A percentile compares a stretch with the other conserved stretches of the same genome.
These are phyloP conservation scores for grape (Vitis vinifera) DNA, from an alignment of 164 flowering plant genomes.

Conservation along the genomic window DNA sequence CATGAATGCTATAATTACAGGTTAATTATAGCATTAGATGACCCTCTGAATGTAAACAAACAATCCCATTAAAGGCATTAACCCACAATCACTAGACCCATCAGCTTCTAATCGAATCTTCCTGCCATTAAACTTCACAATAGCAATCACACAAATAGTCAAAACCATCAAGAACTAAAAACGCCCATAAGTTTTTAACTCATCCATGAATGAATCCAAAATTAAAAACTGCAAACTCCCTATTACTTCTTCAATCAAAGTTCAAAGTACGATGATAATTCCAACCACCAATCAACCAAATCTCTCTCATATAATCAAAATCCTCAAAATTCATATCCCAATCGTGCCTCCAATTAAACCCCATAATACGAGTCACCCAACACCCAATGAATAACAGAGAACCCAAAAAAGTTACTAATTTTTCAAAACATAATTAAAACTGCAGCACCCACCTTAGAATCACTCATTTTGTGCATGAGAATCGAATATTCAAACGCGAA, in stretches of 20 bases:
- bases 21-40: no score
- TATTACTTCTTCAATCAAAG: neutral
- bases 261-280: neutral
- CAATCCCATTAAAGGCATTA: no score
- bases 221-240: neutral
- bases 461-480: constrained; percentile 23
- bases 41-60: no score
- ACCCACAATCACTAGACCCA: neutral
- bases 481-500: neutral
- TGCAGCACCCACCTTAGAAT: constrained; percentile 21
- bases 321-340: neutral
- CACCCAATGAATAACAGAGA: neutral
- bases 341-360: neutral
- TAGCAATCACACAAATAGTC: neutral
- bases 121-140: neutral
- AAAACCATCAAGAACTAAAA: neutral
- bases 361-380: neutral
- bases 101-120: neutral
- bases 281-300: neutral
- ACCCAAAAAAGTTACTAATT: neutral
- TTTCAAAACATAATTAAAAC: neutral
- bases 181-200: neutral
- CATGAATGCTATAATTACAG: no score
- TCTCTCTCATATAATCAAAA: neutral
- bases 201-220: neutral